Conservation (phyloP, 2,329 filamentous ascomycete species). For the Acrocalymma vagum region DNA sequence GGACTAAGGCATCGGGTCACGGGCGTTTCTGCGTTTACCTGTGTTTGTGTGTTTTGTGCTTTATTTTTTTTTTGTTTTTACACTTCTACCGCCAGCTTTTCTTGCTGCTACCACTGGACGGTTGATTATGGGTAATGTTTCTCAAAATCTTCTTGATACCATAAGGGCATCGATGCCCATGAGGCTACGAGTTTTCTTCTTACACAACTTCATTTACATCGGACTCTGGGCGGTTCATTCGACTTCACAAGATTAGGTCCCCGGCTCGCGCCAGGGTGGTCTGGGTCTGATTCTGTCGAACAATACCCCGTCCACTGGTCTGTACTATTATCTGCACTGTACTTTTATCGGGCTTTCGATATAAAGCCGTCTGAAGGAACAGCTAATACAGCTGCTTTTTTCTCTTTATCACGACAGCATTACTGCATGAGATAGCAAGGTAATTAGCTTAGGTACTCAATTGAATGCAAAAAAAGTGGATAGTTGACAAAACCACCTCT, state of each 20-base stretch:
- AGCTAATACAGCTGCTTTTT: too few species aligned
- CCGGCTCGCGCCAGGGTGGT: conserved; percentile 48
- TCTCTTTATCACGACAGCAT: conserved; percentile 38
- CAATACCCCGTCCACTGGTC: conserved; percentile 34
- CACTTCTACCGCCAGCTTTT: conserved; percentile 24
- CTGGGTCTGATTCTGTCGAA: conserved; percentile 29
- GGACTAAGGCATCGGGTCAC: conserved; percentile 39
- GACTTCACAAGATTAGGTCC: conserved; percentile 40
- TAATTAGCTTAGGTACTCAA: conserved; percentile 44
- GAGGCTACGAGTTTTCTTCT: conserved; percentile 50
- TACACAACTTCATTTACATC: conserved; percentile 31
- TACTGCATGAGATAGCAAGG: conserved; percentile 39
- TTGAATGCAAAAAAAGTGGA: conserved; percentile 39
- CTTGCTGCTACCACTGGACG: conserved; percentile 22
- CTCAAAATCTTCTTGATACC: conserved; percentile 48
- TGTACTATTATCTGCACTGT: conserved; percentile 53
- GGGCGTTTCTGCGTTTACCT: too few species aligned
- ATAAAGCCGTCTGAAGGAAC: too few species aligned
- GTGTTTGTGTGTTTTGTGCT: too few species aligned
- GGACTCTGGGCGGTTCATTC: conserved; percentile 38
- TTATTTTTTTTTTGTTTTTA: conserved; percentile 19
- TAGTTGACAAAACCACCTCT: conserved; percentile 27
- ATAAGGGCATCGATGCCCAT: conserved; percentile 41
- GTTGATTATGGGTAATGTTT: conserved; percentile 37
- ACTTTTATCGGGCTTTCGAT: conserved; percentile 47